Conservation (phyloP, 2,329 filamentous ascomycete genomes). For the Fusarium clavum region DNA sequence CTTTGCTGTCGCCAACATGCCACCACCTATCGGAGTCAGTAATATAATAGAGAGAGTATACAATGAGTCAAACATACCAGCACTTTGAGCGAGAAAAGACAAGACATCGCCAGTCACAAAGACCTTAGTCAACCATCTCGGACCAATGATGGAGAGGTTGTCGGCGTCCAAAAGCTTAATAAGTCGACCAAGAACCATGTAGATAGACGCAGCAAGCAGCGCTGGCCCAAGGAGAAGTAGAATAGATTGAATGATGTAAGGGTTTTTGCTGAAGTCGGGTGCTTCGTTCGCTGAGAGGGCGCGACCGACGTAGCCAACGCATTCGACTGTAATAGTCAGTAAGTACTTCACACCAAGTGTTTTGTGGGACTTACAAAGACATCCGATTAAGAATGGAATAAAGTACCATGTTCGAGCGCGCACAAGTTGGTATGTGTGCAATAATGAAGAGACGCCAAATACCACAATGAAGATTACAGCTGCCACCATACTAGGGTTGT, state of each 20-base stretch:
- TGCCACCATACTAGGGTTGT: slow-evolving; percentile 58
- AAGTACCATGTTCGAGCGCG: slow-evolving; percentile 62
- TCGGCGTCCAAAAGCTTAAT: slow-evolving; percentile 54
- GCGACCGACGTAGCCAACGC: slow-evolving; percentile 60
- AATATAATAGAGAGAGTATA: background rate
- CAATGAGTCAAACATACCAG: slow-evolving; percentile 31
- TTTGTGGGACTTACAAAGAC: slow-evolving; percentile 55
- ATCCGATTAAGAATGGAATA: slow-evolving; percentile 64
- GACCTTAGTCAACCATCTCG: slow-evolving; percentile 61
- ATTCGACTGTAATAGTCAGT: slow-evolving; percentile 41
- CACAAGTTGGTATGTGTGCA: slow-evolving; percentile 56
- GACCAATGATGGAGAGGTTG: slow-evolving; percentile 55
- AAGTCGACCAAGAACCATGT: slow-evolving; percentile 60
- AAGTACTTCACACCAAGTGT: too few species aligned
- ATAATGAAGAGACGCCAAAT: slow-evolving; percentile 52
- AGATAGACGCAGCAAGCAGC: slow-evolving; percentile 59
- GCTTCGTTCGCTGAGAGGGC: slow-evolving; percentile 57
- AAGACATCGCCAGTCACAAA: slow-evolving; percentile 64
- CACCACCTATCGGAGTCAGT: slow-evolving; percentile 37
- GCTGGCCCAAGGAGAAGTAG: slow-evolving; percentile 55
- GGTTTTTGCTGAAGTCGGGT: slow-evolving; percentile 51
- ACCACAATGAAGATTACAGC: slow-evolving; percentile 58
- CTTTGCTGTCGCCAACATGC: slow-evolving; percentile 44
- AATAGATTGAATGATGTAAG: slow-evolving; percentile 56
- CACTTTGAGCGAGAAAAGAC: slow-evolving; percentile 54